Evolutionary conservation across 805 yeast species (phyloP).

Genomic region (Starmerella tilneyi): DNA sequence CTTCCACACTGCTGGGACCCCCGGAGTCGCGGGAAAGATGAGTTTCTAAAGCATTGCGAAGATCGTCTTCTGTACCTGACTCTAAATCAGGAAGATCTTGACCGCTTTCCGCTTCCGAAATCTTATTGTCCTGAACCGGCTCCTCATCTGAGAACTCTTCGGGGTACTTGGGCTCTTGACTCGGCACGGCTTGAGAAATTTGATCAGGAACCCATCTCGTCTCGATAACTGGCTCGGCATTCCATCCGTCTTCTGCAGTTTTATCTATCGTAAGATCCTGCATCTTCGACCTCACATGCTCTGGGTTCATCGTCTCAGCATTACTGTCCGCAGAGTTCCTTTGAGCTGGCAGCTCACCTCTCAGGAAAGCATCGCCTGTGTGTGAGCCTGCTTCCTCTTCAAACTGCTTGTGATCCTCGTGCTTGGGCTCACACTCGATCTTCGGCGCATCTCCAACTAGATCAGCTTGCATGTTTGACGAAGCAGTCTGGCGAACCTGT

Average conservation of each 20-base stretch:
- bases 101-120: background rate
- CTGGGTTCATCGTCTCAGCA: background rate
- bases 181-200: constrained; percentile 1
- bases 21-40: constrained; percentile 5
- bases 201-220: constrained; percentile 4
- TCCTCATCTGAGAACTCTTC: background rate
- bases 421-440: too few relatives aligned
- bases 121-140: background rate
- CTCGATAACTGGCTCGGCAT: constrained; percentile 2
- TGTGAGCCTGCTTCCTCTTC: too few relatives aligned
- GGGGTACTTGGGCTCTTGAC: background rate
- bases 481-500: too few relatives aligned
- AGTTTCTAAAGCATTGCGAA: constrained; percentile 9
- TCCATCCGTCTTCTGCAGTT: background rate
- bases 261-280: background rate
- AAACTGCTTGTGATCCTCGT: too few relatives aligned
- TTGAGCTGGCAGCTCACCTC: too few relatives aligned
- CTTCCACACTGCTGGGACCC: background rate
- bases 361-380: too few relatives aligned
- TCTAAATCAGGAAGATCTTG: background rate
- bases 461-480: too few relatives aligned
- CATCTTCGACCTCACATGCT: background rate
- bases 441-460: too few relatives aligned
- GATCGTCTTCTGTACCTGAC: constrained; percentile 10
- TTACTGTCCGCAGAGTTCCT: too few relatives aligned